Evolutionary conservation across 371 early-diverging fungal species (phyloP).

Genomic region (Mucor saturninus): DNA sequence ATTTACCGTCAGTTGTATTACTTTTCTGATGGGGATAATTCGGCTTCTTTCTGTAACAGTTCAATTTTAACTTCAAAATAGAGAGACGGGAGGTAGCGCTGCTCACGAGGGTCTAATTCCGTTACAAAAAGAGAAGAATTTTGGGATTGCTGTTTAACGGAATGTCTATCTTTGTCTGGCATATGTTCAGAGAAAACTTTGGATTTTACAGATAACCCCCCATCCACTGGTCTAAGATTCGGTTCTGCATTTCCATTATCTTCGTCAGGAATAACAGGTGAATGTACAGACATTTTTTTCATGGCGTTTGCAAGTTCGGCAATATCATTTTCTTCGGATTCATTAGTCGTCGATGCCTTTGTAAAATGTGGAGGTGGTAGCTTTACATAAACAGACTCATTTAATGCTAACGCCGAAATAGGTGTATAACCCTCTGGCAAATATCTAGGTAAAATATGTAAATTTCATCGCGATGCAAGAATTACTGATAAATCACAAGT

Average conservation of each 20-base stretch:
- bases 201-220: not conserved
- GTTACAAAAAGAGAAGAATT: conserved; percentile 6
- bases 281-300: conserved; percentile 5
- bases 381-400: conserved; percentile 14
- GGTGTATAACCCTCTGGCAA: conserved; percentile 38
- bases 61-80: conserved; percentile 40
- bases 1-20: not conserved
- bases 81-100: conserved; percentile 27
- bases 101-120: not conserved
- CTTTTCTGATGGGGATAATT: conserved; percentile 11
- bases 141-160: not conserved
- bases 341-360: not conserved
- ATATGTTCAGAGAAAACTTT: not conserved
- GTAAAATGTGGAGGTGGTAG: conserved; percentile 30
- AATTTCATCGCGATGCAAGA: not conserved
- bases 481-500: not conserved
- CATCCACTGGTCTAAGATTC: conserved; percentile 28
- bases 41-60: conserved; percentile 14
- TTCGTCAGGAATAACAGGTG: not conserved
- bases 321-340: conserved; percentile 19
- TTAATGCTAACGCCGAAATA: conserved; percentile 23
- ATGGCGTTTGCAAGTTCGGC: conserved; percentile 12
- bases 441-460: conserved; percentile 20
- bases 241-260: conserved; percentile 28
- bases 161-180: not conserved